Evolutionary conservation across 2,329 filamentous ascomycete species (phyloP).

Genomic region (Monosporascus sp.): DNA sequence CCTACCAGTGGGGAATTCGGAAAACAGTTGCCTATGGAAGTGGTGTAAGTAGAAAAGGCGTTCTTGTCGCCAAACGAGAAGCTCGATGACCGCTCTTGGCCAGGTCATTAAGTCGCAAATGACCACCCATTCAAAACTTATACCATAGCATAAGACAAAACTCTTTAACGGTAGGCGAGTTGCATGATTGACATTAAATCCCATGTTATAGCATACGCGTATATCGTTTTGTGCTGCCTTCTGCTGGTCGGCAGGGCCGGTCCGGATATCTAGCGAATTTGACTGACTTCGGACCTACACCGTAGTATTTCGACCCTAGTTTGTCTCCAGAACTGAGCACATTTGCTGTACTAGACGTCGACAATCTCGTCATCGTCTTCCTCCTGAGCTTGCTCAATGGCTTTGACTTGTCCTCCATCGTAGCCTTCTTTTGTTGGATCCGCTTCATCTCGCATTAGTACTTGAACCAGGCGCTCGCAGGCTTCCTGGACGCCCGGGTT

Average conservation of each 20-base stretch:
- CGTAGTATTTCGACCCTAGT: conserved; percentile 4
- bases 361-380: conserved; percentile 43
- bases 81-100: not conserved
- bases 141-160: too few relatives aligned
- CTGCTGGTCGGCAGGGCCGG: too few relatives aligned
- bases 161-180: not conserved
- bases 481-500: conserved; percentile 77
- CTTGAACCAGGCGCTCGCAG: conserved; percentile 84
- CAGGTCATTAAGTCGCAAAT: not conserved
- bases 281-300: not conserved
- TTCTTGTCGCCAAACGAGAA: too few relatives aligned
- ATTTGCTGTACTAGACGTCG: conserved; percentile 38
- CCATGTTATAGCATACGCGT: too few relatives aligned
- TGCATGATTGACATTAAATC: not conserved
- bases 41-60: too few relatives aligned
- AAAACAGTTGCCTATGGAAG: too few relatives aligned
- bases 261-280: too few relatives aligned
- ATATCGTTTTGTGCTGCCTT: too few relatives aligned
- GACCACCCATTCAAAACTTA: too few relatives aligned
- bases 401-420: conserved; percentile 29
- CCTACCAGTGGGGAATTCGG: too few relatives aligned
- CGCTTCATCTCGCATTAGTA: conserved; percentile 76
- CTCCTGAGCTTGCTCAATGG: conserved; percentile 22
- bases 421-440: conserved; percentile 34
- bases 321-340: conserved; percentile 1